These are phyloP conservation scores for Glycyrrhiza uralensis DNA, from an alignment of 306 rosid species.

Conservation along the genomic window DNA sequence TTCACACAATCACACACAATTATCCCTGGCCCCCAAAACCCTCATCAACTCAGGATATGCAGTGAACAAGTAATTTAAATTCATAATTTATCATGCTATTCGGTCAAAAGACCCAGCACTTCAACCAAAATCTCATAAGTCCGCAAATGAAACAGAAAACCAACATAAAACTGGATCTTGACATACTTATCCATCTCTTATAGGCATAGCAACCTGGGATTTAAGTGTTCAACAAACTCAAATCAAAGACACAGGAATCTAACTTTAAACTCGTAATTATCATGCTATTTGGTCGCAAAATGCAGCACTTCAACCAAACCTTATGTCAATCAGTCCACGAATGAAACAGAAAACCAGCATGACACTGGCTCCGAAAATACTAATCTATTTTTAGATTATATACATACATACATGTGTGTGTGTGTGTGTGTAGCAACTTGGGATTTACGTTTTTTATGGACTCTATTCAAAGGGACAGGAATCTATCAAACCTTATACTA, in stretches of 20 bases:
- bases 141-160: slow-evolving; percentile 11
- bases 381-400: neutral
- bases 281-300: neutral
- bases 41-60: slow-evolving; percentile 13
- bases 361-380: neutral
- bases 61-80: slow-evolving; percentile 4
- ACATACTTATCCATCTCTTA: neutral
- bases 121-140: neutral
- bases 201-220: neutral
- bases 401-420: neutral
- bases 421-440: neutral
- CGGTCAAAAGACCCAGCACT: neutral
- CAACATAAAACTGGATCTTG: slow-evolving; percentile 1
- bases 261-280: neutral
- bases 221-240: neutral
- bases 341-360: neutral
- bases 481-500: slow-evolving; percentile 73
- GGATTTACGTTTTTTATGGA: slow-evolving; percentile 8
- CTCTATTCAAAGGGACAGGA: slow-evolving; percentile 10
- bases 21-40: neutral
- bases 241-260: slow-evolving; percentile 1
- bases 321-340: neutral
- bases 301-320: slow-evolving; percentile 2
- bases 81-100: slow-evolving; percentile 7
- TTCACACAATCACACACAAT: neutral